A percentile compares a stretch with the other conserved stretches of the same genome.
These are phyloP conservation scores for Boletus sp. DNA, from an alignment of 768 basidiomycete genomes.

Conservation along the genomic window DNA sequence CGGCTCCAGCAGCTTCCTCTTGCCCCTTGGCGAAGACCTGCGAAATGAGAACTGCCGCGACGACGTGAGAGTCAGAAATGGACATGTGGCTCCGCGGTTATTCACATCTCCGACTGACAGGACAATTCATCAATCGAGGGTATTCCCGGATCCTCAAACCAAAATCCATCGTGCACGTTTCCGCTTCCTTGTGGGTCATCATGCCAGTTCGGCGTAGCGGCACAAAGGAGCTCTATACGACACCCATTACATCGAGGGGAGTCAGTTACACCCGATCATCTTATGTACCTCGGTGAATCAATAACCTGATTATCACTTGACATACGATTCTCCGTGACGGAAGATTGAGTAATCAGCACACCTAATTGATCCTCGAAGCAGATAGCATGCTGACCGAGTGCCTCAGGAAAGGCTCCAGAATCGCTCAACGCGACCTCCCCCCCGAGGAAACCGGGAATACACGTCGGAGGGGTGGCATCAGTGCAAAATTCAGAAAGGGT, in stretches of 20 bases:
- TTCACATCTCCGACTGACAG: slow-evolving; percentile 2
- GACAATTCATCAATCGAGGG: slow-evolving; percentile 1
- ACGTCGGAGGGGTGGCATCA: background rate
- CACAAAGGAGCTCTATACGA: background rate
- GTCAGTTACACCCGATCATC: background rate
- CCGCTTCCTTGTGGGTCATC: background rate
- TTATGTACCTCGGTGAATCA: slow-evolving; percentile 5
- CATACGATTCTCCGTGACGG: background rate
- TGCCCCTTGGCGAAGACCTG: background rate
- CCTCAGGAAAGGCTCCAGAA: background rate
- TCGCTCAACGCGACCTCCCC: background rate
- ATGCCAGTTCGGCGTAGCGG: slow-evolving; percentile 6
- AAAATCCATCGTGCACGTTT: background rate
- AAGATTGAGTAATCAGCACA: slow-evolving; percentile 1
- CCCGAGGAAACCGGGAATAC: background rate
- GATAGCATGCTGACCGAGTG: slow-evolving; percentile 1
- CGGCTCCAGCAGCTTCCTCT: background rate
- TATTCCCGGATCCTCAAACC: slow-evolving; percentile 19
- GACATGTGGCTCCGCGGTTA: slow-evolving; percentile 13
- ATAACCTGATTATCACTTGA: background rate
- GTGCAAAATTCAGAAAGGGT: background rate
- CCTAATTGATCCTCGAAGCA: background rate
- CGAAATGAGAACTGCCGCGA: background rate
- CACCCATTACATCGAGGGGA: slow-evolving; percentile 2
- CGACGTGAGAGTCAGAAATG: background rate